Percentiles rank a stretch among this genome's conserved stretches.
Conservation (phyloP, 2,329 filamentous ascomycete genomes). For the Epichloe gansuensis region DNA sequence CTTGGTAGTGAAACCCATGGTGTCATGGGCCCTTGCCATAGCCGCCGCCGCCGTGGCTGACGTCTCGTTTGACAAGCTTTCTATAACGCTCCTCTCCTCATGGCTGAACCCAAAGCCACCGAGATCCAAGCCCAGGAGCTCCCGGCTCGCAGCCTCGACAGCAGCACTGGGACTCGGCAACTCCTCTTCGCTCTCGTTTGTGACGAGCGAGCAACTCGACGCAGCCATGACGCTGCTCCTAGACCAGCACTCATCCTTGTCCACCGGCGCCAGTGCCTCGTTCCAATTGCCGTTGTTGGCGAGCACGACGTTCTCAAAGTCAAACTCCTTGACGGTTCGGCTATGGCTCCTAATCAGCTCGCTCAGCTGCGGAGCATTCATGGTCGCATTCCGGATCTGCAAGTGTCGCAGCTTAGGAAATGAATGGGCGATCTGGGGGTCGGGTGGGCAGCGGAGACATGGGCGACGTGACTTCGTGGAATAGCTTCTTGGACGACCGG, state of each 20-base stretch:
- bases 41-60: conserved; percentile 9
- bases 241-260: conserved; percentile 29
- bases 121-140: conserved; percentile 30
- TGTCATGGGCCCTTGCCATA: conserved; percentile 19
- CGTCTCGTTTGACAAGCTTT: conserved; percentile 20
- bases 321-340: conserved; percentile 59
- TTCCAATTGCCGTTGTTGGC: conserved; percentile 63
- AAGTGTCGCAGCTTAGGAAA: conserved; percentile 58
- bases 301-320: conserved; percentile 66
- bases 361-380: conserved; percentile 60
- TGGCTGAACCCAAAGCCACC: conserved; percentile 26
- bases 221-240: conserved; percentile 16
- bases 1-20: conserved; percentile 32
- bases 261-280: conserved; percentile 62
- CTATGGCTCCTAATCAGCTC: conserved; percentile 57
- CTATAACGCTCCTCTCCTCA: conserved; percentile 19
- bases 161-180: conserved; percentile 39
- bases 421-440: conserved; percentile 43
- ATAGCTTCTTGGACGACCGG: conserved; percentile 42
- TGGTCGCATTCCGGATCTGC: conserved; percentile 58
- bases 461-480: conserved; percentile 51
- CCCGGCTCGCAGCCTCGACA: conserved; percentile 38
- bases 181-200: conserved; percentile 23
- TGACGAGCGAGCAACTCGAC: conserved; percentile 22
- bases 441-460: conserved; percentile 49